Conservation (phyloP, 148 eudicot species). For the Hydrangea macrophylla region DNA sequence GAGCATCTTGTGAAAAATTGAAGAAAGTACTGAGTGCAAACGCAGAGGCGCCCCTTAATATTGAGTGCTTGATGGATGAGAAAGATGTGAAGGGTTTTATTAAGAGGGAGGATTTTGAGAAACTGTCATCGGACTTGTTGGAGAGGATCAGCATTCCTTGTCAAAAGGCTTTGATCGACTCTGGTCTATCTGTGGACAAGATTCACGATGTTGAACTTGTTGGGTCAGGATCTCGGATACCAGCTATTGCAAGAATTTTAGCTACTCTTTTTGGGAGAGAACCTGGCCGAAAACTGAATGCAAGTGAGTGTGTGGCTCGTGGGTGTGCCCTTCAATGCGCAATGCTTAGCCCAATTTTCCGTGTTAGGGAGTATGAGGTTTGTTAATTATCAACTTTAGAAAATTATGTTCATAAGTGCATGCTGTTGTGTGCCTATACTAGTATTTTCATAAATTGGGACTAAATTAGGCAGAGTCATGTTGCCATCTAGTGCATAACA, state of each 20-base stretch:
- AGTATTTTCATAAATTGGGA: background rate
- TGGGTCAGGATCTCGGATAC: slow-evolving; percentile 94
- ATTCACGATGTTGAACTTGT: slow-evolving; percentile 86
- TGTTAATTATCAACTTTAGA: slow-evolving; percentile 18
- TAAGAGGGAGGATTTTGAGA: slow-evolving; percentile 88
- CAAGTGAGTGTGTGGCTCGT: slow-evolving; percentile 96
- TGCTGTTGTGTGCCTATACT: background rate
- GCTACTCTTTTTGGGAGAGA: slow-evolving; percentile 54
- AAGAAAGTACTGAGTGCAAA: slow-evolving; percentile 94
- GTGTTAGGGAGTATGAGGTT: slow-evolving; percentile 94
- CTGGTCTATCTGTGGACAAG: slow-evolving; percentile 50
- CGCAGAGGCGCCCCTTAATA: slow-evolving; percentile 83
- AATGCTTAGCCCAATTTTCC: slow-evolving; percentile 81
- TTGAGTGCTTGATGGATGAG: slow-evolving; percentile 97
- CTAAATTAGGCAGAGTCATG: too few relatives aligned
- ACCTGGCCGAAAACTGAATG: slow-evolving; percentile 72
- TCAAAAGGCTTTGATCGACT: slow-evolving; percentile 56
- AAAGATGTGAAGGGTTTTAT: slow-evolving; percentile 86
- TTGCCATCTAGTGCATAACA: background rate
- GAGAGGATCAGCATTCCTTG: slow-evolving; percentile 79
- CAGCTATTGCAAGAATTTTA: slow-evolving; percentile 59
- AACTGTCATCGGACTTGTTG: slow-evolving; percentile 50
- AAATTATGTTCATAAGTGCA: slow-evolving; percentile 1
- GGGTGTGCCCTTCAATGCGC: slow-evolving; percentile 98
- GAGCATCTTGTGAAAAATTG: slow-evolving; percentile 85